Percentiles rank a stretch among this genome's conserved stretches.
Evolutionary conservation across 2,329 filamentous ascomycete genomes (phyloP).

Genomic region (Amesomyces nigricolor): DNA sequence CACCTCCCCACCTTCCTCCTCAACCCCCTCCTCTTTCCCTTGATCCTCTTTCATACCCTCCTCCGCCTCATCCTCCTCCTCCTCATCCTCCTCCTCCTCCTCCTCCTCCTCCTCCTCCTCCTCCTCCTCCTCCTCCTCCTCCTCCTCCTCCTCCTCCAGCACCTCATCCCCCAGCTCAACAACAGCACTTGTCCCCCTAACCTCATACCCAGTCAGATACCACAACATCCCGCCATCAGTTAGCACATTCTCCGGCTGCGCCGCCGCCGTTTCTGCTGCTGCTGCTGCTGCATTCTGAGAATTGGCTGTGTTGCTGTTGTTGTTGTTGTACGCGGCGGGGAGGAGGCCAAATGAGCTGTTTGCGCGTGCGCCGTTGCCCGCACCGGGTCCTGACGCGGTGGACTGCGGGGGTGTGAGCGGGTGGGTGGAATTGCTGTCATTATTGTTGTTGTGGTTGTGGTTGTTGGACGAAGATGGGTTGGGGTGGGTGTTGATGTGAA

Average conservation of each 20-base stretch:
- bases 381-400: slow-evolving; percentile 35
- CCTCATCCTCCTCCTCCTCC: no score
- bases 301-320: background rate
- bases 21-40: background rate
- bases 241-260: slow-evolving; percentile 42
- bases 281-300: background rate
- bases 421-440: slow-evolving; percentile 27
- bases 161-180: background rate
- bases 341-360: slow-evolving; percentile 37
- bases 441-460: background rate
- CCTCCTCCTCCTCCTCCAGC: background rate
- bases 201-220: slow-evolving; percentile 79
- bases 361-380: no score
- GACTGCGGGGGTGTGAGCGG: slow-evolving; percentile 65
- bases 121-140: background rate
- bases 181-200: slow-evolving; percentile 70
- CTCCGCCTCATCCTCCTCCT: background rate
- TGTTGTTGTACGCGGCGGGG: background rate
- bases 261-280: background rate
- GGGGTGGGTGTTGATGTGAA: slow-evolving; percentile 18
- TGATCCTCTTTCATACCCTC: background rate
- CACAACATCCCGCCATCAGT: slow-evolving; percentile 76
- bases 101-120: no score
- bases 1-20: slow-evolving; percentile 57
- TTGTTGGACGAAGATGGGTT: background rate